Percentiles rank a stretch among this genome's conserved stretches.
These are phyloP conservation scores for Cornus florida DNA, from an alignment of 148 eudicot genomes.

Conservation along the genomic window DNA sequence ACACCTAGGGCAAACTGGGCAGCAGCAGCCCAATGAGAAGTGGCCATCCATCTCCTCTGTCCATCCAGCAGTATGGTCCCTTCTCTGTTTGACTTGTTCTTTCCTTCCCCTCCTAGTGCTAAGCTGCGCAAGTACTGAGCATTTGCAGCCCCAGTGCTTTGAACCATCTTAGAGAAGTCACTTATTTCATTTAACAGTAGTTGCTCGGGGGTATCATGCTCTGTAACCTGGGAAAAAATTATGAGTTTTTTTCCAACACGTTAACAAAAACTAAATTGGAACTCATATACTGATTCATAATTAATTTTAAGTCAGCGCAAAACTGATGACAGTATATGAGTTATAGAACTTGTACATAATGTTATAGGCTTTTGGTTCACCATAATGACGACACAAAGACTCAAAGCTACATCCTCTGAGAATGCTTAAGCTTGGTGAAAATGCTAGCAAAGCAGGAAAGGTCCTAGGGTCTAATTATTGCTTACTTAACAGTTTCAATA, in stretches of 20 bases:
- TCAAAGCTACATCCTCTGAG: too few species aligned
- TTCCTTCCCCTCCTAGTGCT: slow-evolving; percentile 46
- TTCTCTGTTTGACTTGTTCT: slow-evolving; percentile 36
- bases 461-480: too few species aligned
- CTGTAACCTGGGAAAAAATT: slow-evolving; percentile 53
- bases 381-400: too few species aligned
- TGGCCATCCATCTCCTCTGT: slow-evolving; percentile 62
- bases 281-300: not conserved
- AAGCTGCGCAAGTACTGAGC: slow-evolving; percentile 83
- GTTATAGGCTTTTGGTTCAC: too few species aligned
- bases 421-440: too few species aligned
- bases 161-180: slow-evolving; percentile 93
- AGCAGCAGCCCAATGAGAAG: slow-evolving; percentile 81
- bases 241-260: too few species aligned
- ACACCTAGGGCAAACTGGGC: slow-evolving; percentile 71
- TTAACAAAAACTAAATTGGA: not conserved
- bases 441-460: not conserved
- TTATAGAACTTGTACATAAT: too few species aligned
- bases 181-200: slow-evolving; percentile 63
- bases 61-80: slow-evolving; percentile 48
- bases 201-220: slow-evolving; percentile 72
- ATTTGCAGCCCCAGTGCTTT: slow-evolving; percentile 90
- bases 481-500: too few species aligned
- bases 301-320: not conserved
- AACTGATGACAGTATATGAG: not conserved